Percentiles rank a stretch among this genome's conserved stretches.
Conservation (phyloP, 2,329 filamentous ascomycete genomes). For the Alternaria ethzedia region DNA sequence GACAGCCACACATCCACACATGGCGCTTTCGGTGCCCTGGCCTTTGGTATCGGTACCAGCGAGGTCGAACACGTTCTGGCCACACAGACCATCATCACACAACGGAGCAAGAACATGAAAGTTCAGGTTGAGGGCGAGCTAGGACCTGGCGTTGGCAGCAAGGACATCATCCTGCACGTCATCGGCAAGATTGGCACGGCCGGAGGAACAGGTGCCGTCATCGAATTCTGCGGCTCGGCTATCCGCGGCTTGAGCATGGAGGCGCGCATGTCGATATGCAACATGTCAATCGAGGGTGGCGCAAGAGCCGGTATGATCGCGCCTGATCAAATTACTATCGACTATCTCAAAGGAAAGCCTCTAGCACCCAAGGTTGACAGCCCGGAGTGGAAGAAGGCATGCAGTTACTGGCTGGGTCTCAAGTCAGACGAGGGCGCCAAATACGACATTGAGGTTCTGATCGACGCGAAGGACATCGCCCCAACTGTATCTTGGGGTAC, state of each 20-base stretch:
- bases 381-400: constrained; percentile 86
- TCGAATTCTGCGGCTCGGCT: constrained; percentile 96
- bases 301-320: constrained; percentile 97
- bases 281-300: constrained; percentile 98
- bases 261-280: constrained; percentile 98
- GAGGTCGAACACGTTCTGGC: constrained; percentile 98
- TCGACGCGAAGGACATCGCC: constrained; percentile 90
- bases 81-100: constrained; percentile 93
- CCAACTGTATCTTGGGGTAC: constrained; percentile 98
- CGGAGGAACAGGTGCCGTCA: constrained; percentile 90
- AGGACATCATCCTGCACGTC: constrained; percentile 90
- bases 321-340: constrained; percentile 90
- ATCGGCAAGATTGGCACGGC: constrained; percentile 96
- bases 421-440: constrained; percentile 86
- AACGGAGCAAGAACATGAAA: constrained; percentile 98
- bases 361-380: constrained; percentile 85
- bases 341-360: constrained; percentile 91
- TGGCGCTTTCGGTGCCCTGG: constrained; percentile 92
- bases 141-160: constrained; percentile 89
- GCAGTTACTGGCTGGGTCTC: constrained; percentile 85
- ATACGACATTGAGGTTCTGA: constrained; percentile 87
- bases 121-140: constrained; percentile 93
- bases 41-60: constrained; percentile 96
- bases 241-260: constrained; percentile 92
- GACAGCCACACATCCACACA: constrained; percentile 99